These are phyloP conservation scores for Phyllosticta capitalensis DNA, from an alignment of 2,329 filamentous ascomycete species.

Conservation along the genomic window DNA sequence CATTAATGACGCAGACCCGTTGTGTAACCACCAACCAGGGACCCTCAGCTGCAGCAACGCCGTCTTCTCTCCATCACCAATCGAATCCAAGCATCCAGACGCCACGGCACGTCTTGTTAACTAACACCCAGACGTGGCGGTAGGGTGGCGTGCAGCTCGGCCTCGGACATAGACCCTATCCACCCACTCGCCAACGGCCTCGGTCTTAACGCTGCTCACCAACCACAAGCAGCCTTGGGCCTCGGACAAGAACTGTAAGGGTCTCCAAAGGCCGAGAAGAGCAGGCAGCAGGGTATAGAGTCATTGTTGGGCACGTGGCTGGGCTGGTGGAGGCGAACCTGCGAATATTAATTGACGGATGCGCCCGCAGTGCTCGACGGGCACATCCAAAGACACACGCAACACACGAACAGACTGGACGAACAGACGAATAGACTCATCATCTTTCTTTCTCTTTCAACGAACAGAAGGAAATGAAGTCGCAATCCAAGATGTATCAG, in stretches of 20 bases:
- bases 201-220: neutral
- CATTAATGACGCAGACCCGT: neutral
- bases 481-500: neutral
- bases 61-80: neutral
- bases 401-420: neutral
- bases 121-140: too few relatives aligned
- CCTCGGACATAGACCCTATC: neutral
- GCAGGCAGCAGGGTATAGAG: neutral
- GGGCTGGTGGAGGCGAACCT: neutral
- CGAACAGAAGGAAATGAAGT: neutral
- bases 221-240: neutral
- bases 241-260: neutral
- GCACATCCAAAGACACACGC: neutral
- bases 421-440: neutral
- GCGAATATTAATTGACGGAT: neutral
- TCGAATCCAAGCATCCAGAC: neutral
- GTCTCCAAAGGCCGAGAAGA: neutral
- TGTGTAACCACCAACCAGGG: neutral
- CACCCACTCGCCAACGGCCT: neutral
- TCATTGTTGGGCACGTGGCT: neutral
- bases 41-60: neutral
- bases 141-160: neutral
- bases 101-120: too few relatives aligned
- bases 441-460: neutral
- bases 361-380: neutral